phyloP scores from a whole-genome alignment of 2,329 filamentous ascomycete genomes.

The Neocatenulostroma microsporum region DNA sequence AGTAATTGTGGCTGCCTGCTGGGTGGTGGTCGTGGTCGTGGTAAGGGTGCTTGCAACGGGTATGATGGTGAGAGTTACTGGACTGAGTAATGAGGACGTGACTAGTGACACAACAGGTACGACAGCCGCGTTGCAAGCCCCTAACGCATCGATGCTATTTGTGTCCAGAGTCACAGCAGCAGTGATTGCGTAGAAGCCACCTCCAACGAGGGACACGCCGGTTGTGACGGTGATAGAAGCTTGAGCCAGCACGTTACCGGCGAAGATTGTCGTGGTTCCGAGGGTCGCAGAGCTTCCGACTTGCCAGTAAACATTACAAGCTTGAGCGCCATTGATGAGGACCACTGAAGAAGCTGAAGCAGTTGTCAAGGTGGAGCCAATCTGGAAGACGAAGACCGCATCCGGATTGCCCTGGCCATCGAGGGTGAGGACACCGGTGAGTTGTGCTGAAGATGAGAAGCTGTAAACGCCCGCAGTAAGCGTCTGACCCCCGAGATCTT shows the following conservation, averaged over 20 bases:
- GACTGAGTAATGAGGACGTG: too few relatives aligned
- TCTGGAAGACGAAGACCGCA: constrained; percentile 7
- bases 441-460: constrained; percentile 5
- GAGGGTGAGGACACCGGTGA: constrained; percentile 7
- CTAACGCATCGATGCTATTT: constrained; percentile 1
- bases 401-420: constrained; percentile 4
- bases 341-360: constrained; percentile 6
- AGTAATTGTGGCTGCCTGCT: too few relatives aligned
- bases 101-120: background rate
- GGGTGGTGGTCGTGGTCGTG: background rate
- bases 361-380: constrained; percentile 7
- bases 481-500: constrained; percentile 5
- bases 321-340: constrained; percentile 7
- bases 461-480: constrained; percentile 7
- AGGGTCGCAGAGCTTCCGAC: constrained; percentile 8
- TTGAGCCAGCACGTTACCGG: constrained; percentile 6
- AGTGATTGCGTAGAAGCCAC: constrained; percentile 6
- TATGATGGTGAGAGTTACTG: too few relatives aligned
- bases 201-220: constrained; percentile 4
- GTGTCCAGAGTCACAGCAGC: constrained; percentile 8
- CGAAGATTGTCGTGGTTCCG: constrained; percentile 4
- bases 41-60: background rate
- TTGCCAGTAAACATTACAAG: constrained; percentile 8
- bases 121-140: background rate
- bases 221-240: constrained; percentile 8